These are phyloP conservation scores for Cladosporium austrohemisphaericum DNA, from an alignment of 2,329 filamentous ascomycete species.

Conservation along the genomic window DNA sequence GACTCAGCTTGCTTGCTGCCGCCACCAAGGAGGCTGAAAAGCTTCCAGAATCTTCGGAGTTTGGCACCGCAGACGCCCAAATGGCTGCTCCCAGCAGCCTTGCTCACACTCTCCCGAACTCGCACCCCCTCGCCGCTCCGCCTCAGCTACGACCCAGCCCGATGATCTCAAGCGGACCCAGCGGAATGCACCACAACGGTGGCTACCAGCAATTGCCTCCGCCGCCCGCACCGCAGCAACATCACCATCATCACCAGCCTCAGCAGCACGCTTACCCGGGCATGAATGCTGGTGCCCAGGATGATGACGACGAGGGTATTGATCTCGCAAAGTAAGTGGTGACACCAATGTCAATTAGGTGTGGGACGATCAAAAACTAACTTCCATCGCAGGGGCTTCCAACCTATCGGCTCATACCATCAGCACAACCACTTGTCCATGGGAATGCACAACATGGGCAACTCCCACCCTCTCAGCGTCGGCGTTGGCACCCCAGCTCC, in stretches of 20 bases:
- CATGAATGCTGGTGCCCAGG: constrained; percentile 27
- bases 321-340: constrained; percentile 47
- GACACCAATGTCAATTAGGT: neutral
- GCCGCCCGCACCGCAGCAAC: constrained; percentile 3
- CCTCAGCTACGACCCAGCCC: constrained; percentile 9
- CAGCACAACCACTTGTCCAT: constrained; percentile 28
- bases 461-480: constrained; percentile 8
- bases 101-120: neutral
- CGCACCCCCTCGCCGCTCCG: constrained; percentile 1
- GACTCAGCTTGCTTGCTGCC: constrained; percentile 27
- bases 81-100: constrained; percentile 3
- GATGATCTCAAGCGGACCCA: constrained; percentile 21
- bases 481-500: constrained; percentile 4
- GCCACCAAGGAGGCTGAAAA: constrained; percentile 16
- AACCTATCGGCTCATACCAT: constrained; percentile 48
- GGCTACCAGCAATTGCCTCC: neutral
- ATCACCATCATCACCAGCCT: constrained; percentile 4
- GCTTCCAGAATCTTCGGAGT: neutral
- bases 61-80: neutral
- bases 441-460: constrained; percentile 15
- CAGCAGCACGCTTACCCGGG: constrained; percentile 8
- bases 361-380: constrained; percentile 19
- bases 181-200: neutral
- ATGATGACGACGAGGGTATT: constrained; percentile 45
- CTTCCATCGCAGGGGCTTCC: constrained; percentile 40